phyloP scores from a whole-genome alignment of 2,329 filamentous ascomycete genomes.

The Cyclaneusma minus region DNA sequence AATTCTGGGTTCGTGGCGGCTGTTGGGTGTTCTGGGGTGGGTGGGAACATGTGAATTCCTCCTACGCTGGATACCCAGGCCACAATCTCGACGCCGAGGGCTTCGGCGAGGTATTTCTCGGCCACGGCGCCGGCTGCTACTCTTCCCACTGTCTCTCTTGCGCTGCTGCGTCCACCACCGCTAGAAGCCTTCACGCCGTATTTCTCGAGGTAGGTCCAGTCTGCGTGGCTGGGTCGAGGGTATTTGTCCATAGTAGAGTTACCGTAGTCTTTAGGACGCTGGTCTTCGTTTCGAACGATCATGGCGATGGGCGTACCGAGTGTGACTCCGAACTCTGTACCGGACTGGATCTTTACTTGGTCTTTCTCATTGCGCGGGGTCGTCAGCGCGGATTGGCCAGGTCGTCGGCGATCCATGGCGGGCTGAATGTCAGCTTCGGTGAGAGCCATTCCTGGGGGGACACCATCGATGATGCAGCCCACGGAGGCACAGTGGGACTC shows the following conservation, averaged over 20 bases:
- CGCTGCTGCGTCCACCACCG: conserved; percentile 78
- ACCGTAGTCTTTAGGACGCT: conserved; percentile 83
- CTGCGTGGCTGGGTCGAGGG: conserved; percentile 83
- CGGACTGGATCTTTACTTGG: conserved; percentile 79
- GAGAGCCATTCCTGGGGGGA: conserved; percentile 74
- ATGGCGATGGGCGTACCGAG: conserved; percentile 83
- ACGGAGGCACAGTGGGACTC: conserved; percentile 87
- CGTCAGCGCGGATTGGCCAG: conserved; percentile 78
- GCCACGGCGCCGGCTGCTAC: conserved; percentile 86
- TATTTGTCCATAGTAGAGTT: conserved; percentile 79
- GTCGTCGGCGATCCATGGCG: conserved; percentile 79
- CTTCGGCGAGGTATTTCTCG: conserved; percentile 74
- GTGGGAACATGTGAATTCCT: conserved; percentile 59
- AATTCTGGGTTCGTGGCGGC: conserved; percentile 66
- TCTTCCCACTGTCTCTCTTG: conserved; percentile 87
- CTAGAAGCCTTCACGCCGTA: conserved; percentile 88
- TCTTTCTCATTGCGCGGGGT: conserved; percentile 92
- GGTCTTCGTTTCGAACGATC: conserved; percentile 81
- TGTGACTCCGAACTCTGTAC: conserved; percentile 78
- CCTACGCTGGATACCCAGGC: conserved; percentile 83
- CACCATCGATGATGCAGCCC: conserved; percentile 88
- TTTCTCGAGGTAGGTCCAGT: conserved; percentile 95
- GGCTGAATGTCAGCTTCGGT: conserved; percentile 83
- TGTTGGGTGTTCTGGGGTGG: conserved; percentile 50
- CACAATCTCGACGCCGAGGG: conserved; percentile 79